Evolutionary conservation across 768 basidiomycete species (phyloP).

Genomic region (Sarcomyxa edulis): DNA sequence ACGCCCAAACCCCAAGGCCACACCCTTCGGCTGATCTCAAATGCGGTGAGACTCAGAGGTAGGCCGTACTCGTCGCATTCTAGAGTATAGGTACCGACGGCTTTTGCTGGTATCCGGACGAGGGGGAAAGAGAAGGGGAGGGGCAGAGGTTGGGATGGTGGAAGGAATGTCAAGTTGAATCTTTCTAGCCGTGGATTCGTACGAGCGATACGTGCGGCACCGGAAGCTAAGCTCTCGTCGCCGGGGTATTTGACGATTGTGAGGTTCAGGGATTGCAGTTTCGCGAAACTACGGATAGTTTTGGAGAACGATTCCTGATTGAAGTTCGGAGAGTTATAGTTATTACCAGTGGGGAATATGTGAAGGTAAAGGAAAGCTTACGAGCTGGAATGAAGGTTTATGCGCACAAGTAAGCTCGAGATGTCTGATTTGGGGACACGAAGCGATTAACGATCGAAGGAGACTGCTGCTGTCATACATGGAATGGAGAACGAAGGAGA

Average conservation of each 20-base stretch:
- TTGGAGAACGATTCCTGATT: constrained; percentile 58
- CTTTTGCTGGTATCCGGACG: constrained; percentile 36
- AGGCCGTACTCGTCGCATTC: constrained; percentile 60
- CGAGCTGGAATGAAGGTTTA: constrained; percentile 70
- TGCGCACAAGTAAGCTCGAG: constrained; percentile 63
- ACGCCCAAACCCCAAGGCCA: constrained; percentile 48
- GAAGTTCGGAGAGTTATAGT: not conserved
- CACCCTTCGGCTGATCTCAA: constrained; percentile 40
- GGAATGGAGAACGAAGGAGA: constrained; percentile 65
- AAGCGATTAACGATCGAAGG: constrained; percentile 57
- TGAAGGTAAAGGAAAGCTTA: constrained; percentile 24
- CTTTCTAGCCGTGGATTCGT: constrained; percentile 60
- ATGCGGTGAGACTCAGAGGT: constrained; percentile 46
- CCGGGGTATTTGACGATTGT: constrained; percentile 65
- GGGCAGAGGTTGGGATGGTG: constrained; percentile 43
- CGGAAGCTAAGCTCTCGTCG: constrained; percentile 52
- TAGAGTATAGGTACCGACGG: constrained; percentile 53
- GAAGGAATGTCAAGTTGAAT: constrained; percentile 65
- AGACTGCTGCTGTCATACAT: constrained; percentile 72
- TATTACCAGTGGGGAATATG: no score
- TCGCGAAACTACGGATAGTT: constrained; percentile 53
- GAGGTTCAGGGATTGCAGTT: constrained; percentile 56
- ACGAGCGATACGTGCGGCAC: constrained; percentile 59
- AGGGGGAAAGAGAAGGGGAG: constrained; percentile 39
- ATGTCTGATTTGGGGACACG: constrained; percentile 60